Percentiles rank a stretch among this genome's conserved stretches.
phyloP scores from a whole-genome alignment of 331 rosid species.

The Quercus phellos region DNA sequence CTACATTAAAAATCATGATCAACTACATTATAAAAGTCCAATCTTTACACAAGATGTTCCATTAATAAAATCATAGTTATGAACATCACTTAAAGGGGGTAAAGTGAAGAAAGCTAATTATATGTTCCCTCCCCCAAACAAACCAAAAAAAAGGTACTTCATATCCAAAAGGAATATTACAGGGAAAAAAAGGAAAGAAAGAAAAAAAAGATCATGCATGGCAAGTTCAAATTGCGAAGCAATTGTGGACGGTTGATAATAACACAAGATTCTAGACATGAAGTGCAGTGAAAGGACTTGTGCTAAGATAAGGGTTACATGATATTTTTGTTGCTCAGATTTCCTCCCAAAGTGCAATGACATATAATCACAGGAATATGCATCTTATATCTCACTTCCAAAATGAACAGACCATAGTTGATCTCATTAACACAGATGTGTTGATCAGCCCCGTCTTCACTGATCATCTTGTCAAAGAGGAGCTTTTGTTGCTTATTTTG shows the following conservation, averaged over 20 bases:
- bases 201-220: not conserved
- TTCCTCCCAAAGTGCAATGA: not conserved
- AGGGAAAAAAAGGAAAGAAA: not conserved
- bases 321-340: not conserved
- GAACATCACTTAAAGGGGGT: too few relatives aligned
- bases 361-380: not conserved
- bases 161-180: too few relatives aligned
- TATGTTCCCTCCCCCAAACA: too few relatives aligned
- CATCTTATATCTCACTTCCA: not conserved
- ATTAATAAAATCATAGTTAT: too few relatives aligned
- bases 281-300: not conserved
- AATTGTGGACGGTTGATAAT: not conserved
- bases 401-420: not conserved
- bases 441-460: not conserved
- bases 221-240: too few relatives aligned
- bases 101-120: too few relatives aligned
- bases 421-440: not conserved
- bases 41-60: too few relatives aligned
- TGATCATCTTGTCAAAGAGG: not conserved
- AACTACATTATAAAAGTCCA: too few relatives aligned
- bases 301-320: not conserved
- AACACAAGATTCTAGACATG: not conserved
- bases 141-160: too few relatives aligned
- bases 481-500: constrained; percentile 8
- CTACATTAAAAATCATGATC: too few relatives aligned